Conservation (phyloP, 169 alveolate species). For the Fabrea salina region DNA sequence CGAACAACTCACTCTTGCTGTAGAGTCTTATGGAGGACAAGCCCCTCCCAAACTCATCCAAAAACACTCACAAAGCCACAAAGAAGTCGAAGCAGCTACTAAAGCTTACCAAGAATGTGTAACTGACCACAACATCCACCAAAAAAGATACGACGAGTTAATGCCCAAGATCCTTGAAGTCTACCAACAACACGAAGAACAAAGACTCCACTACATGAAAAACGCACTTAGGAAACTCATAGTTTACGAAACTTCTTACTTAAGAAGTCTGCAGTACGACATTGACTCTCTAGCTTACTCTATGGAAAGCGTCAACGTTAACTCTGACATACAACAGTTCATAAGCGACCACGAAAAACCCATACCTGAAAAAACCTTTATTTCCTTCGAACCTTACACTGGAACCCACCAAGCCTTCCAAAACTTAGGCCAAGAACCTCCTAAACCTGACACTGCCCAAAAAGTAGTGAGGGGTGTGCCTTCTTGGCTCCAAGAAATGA, state of each 20-base stretch:
- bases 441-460: not conserved
- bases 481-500: slow-evolving; percentile 15
- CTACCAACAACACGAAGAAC: slow-evolving; percentile 36
- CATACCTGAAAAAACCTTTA: not conserved
- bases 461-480: slow-evolving; percentile 22
- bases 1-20: not conserved
- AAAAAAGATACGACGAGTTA: not conserved
- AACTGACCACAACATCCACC: not conserved
- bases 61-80: not conserved
- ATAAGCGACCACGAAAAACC: not conserved
- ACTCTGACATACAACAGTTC: slow-evolving; percentile 20
- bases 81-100: not conserved
- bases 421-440: not conserved
- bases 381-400: slow-evolving; percentile 15
- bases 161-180: slow-evolving; percentile 31
- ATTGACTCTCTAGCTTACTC: slow-evolving; percentile 27
- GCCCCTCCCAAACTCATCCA: not conserved
- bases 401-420: slow-evolving; percentile 11
- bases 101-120: not conserved
- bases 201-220: slow-evolving; percentile 24
- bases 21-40: not conserved
- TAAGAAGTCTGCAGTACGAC: slow-evolving; percentile 31
- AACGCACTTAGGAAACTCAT: slow-evolving; percentile 30
- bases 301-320: slow-evolving; percentile 17
- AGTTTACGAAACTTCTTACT: slow-evolving; percentile 20